Conservation (phyloP, 805 yeast species). For the Lachancea fermentati region DNA sequence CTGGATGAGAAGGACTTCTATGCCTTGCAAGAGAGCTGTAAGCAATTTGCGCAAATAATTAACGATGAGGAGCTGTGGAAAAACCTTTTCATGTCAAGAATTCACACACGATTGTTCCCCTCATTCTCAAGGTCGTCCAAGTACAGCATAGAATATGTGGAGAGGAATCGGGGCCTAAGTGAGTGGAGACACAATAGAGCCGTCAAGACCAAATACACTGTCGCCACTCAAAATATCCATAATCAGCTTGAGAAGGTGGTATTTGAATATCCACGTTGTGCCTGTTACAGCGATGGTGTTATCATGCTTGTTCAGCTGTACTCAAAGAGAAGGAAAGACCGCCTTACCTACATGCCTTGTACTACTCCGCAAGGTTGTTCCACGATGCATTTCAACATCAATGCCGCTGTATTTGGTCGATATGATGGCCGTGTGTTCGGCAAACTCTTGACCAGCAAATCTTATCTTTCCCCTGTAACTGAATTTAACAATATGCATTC, state of each 20-base stretch:
- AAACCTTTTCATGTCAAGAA: conserved; percentile 30
- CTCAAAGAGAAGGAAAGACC: conserved; percentile 19
- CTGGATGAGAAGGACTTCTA: conserved; percentile 34
- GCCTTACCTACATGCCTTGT: conserved; percentile 33
- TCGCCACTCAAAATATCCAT: conserved; percentile 23
- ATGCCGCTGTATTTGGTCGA: conserved; percentile 33
- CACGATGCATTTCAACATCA: conserved; percentile 31
- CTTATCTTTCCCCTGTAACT: conserved; percentile 29
- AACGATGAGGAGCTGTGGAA: conserved; percentile 41
- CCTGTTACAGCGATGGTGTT: conserved; percentile 33
- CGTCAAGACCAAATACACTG: conserved; percentile 28
- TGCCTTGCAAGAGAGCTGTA: conserved; percentile 31
- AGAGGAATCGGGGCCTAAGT: conserved; percentile 25
- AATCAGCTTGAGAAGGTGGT: conserved; percentile 27
- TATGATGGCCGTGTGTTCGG: conserved; percentile 34
- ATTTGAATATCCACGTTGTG: conserved; percentile 32
- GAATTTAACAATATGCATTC: conserved; percentile 28
- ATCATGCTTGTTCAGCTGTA: conserved; percentile 31
- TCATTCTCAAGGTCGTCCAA: conserved; percentile 32
- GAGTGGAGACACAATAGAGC: conserved; percentile 34
- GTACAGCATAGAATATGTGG: conserved; percentile 33
- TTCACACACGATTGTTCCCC: conserved; percentile 32
- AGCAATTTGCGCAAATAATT: conserved; percentile 25
- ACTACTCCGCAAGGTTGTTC: conserved; percentile 35
- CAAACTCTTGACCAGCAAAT: conserved; percentile 30